Percentiles rank a stretch among this genome's conserved stretches.
phyloP scores from a whole-genome alignment of 2,329 filamentous ascomycete species.

The Tricladium varicosporioides region DNA sequence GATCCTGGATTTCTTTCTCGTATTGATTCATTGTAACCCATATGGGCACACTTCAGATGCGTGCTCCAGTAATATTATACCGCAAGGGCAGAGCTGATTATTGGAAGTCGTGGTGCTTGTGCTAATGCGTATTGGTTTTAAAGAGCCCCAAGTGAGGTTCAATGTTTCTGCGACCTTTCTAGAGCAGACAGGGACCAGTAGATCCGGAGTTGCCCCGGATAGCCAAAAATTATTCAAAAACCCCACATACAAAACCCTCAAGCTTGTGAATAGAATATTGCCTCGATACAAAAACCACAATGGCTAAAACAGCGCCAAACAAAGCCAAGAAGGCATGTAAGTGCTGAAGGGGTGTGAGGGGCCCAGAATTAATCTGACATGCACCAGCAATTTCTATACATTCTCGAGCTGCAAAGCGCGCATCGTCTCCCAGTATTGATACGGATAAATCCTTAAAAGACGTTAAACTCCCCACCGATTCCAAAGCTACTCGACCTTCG shows the following conservation, averaged over 20 bases:
- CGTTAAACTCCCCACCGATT: constrained; percentile 48
- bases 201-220: constrained; percentile 7
- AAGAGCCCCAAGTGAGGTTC: neutral
- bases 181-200: too few species aligned
- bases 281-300: constrained; percentile 14
- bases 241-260: constrained; percentile 7
- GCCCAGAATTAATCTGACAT: constrained; percentile 6
- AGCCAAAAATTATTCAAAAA: constrained; percentile 13
- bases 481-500: constrained; percentile 56
- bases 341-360: constrained; percentile 2
- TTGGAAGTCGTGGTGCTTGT: neutral
- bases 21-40: constrained; percentile 33
- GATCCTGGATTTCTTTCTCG: constrained; percentile 22
- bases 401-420: constrained; percentile 73
- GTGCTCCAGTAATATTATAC: neutral
- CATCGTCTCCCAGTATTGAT: constrained; percentile 67
- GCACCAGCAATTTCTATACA: constrained; percentile 54
- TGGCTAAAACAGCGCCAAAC: constrained; percentile 35
- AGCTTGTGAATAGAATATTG: neutral
- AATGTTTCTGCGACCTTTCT: too few species aligned
- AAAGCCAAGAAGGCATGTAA: constrained; percentile 31
- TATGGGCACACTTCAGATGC: constrained; percentile 9
- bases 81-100: neutral
- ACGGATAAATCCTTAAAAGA: constrained; percentile 70
- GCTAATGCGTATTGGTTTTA: too few species aligned